A percentile compares a stretch with the other conserved stretches of the same genome.
These are phyloP conservation scores for Pharus latifolius DNA, from an alignment of 176 grass and related monocot species.

Conservation along the genomic window DNA sequence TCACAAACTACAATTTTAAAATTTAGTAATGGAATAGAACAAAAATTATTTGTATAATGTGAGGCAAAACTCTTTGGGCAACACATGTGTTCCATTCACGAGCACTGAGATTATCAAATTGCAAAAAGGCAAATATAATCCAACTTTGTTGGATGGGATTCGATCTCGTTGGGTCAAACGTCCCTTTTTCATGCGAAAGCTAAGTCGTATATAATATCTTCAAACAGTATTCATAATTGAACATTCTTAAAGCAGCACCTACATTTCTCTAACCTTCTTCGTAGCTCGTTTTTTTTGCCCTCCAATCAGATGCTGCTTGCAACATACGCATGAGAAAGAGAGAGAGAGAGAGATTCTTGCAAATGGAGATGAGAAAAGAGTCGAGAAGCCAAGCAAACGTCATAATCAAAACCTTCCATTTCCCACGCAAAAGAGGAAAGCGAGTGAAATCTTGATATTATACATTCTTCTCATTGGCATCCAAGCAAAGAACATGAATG, in stretches of 20 bases:
- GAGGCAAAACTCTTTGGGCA: conserved; percentile 8
- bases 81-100: neutral
- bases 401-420: neutral
- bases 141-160: conserved; percentile 23
- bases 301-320: conserved; percentile 16
- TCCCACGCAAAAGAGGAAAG: neutral
- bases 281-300: neutral
- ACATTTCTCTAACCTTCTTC: conserved; percentile 1
- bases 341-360: neutral
- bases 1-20: too few species aligned
- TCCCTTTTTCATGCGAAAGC: neutral
- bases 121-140: neutral
- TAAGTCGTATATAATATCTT: neutral
- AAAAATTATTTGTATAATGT: conserved; percentile 6
- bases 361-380: too few species aligned
- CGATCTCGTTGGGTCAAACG: conserved; percentile 20
- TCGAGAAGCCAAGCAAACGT: neutral
- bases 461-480: neutral
- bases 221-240: neutral
- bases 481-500: too few species aligned
- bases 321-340: conserved; percentile 1
- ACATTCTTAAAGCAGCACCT: neutral
- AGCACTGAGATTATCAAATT: neutral
- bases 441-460: neutral
- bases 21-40: too few species aligned